Evolutionary conservation across 805 yeast genomes (phyloP).

Genomic region (Candida pseudoglaebosa): DNA sequence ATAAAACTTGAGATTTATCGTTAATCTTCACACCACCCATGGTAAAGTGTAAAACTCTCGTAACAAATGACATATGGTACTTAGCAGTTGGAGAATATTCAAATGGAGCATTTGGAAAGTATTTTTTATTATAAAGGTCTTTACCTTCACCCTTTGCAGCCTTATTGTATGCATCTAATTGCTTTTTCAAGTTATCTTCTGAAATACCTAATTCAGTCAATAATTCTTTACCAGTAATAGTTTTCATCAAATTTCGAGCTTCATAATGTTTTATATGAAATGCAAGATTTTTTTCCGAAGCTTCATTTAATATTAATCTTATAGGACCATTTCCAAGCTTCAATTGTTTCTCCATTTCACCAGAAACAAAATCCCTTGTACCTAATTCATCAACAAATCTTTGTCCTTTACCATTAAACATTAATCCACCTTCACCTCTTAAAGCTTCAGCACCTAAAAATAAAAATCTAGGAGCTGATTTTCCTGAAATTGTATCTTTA

Average conservation of each 20-base stretch:
- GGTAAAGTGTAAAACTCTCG: slow-evolving; percentile 63
- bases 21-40: slow-evolving; percentile 70
- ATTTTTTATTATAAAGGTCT: slow-evolving; percentile 44
- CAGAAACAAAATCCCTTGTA: slow-evolving; percentile 57
- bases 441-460: slow-evolving; percentile 64
- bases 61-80: slow-evolving; percentile 50
- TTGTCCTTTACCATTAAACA: slow-evolving; percentile 48
- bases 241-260: slow-evolving; percentile 52
- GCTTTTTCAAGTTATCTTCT: slow-evolving; percentile 23
- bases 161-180: slow-evolving; percentile 39
- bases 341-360: slow-evolving; percentile 46
- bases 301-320: slow-evolving; percentile 46
- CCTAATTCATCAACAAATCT: slow-evolving; percentile 60
- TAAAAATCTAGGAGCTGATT: slow-evolving; percentile 43
- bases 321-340: slow-evolving; percentile 42
- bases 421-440: slow-evolving; percentile 63
- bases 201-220: slow-evolving; percentile 34
- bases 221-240: slow-evolving; percentile 41
- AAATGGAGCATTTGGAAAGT: slow-evolving; percentile 47
- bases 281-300: slow-evolving; percentile 41
- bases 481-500: slow-evolving; percentile 39
- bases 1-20: slow-evolving; percentile 44
- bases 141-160: slow-evolving; percentile 39
- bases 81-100: slow-evolving; percentile 24
- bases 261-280: slow-evolving; percentile 56